Evolutionary conservation across 345 rosid species (phyloP).

Genomic region (Pistacia vera): DNA sequence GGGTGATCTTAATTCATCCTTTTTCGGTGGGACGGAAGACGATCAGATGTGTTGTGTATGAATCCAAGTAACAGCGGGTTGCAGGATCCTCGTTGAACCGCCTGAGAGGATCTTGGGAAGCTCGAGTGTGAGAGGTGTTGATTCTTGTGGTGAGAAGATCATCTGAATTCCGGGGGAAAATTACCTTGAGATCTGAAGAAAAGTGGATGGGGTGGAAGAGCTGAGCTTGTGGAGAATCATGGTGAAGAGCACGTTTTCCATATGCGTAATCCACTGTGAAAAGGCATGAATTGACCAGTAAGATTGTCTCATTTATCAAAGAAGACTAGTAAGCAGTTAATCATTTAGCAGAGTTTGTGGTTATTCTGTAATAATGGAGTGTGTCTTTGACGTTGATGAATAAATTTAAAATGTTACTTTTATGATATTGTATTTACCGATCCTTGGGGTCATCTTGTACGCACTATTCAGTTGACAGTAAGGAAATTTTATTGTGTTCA

Average conservation of each 20-base stretch:
- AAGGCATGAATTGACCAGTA: slow-evolving; percentile 25
- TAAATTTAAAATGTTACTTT: too few species aligned
- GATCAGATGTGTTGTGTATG: slow-evolving; percentile 48
- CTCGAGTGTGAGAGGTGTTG: slow-evolving; percentile 16
- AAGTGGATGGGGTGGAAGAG: too few species aligned
- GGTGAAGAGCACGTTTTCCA: slow-evolving; percentile 38
- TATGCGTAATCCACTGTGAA: slow-evolving; percentile 19
- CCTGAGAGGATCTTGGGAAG: slow-evolving; percentile 27
- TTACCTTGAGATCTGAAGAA: too few species aligned
- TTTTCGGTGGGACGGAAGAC: slow-evolving; percentile 45
- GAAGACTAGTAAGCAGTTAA: background rate
- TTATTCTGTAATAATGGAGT: background rate
- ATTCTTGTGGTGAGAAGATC: too few species aligned
- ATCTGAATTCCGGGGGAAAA: too few species aligned
- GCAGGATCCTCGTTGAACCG: slow-evolving; percentile 46
- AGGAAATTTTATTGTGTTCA: too few species aligned
- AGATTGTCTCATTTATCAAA: slow-evolving; percentile 20
- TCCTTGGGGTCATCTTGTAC: too few species aligned
- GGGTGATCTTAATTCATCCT: slow-evolving; percentile 46
- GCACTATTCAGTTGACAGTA: too few species aligned
- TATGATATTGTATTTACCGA: too few species aligned
- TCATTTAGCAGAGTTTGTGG: background rate
- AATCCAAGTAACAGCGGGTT: slow-evolving; percentile 33
- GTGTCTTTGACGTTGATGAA: too few species aligned
- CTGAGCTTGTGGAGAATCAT: slow-evolving; percentile 26